Evolutionary conservation across 2,329 filamentous ascomycete species (phyloP), one percentile per base, ranked within the genome.

Genomic region (Trichoderma afroharzianum): DNA sequence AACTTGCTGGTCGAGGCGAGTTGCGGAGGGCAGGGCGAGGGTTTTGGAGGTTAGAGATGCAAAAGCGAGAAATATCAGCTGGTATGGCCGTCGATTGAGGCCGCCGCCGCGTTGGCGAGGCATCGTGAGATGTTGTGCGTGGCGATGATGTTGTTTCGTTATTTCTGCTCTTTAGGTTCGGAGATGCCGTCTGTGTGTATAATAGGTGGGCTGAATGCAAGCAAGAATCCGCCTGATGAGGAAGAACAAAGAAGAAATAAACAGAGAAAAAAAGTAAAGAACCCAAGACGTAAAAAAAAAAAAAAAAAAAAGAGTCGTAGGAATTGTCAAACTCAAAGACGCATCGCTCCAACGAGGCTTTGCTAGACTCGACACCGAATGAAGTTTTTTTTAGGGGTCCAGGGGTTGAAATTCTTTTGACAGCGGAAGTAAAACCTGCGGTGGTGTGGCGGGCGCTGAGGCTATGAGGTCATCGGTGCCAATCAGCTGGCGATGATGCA

Each of bases 381-480:
- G 28, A 30, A 61, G 53, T 71, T 71, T 21, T n/a, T 47, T 53
- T 18, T 59, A 58, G 36, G 62, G 68, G 59, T 63, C 68, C 59
- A 70, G 68, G 68, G 68, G 68, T 39, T 63, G 47, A 59, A 53
- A 39, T 63, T 50, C n/a, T 18, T 69, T 69, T 66, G 68, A 70
- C 68, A 70, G 67, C 67, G 57, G 32, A 30, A 55, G n/a, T n/a
- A 24, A 30, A 47, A 21, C 43, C 24, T 55, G 11, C 15, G n/a
- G 43, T 68, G 66, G 67, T 61, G 67, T 62, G 30, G 32, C 57
- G 11, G 18, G 24, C 18, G 43, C 32, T 63, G 58, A 66, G 50
- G 50, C 70, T 71, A 71, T 71, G 70, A 71, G 63, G 70, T 71
- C 70, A 71, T 71, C 39, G 69, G 67, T n/a, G 36, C 32, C 47